These are phyloP conservation scores for Penicillium ochrochloron DNA, from an alignment of 495 filamentous ascomycete species.

Conservation along the genomic window DNA sequence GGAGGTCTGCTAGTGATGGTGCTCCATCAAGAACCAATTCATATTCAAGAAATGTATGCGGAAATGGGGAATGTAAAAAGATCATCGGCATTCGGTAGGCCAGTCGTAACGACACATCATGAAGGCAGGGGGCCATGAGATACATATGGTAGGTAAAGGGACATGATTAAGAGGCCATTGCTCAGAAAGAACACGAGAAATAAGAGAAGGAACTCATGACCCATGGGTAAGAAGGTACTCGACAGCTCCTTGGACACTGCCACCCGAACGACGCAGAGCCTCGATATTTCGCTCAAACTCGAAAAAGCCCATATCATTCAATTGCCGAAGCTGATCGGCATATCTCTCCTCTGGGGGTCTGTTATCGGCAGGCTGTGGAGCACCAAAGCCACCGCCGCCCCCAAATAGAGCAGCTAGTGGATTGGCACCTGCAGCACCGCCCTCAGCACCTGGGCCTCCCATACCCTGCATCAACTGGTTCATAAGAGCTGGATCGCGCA, in stretches of 20 bases:
- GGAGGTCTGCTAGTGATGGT: slow-evolving; percentile 13
- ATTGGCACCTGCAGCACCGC: slow-evolving; percentile 38
- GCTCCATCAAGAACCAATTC: slow-evolving; percentile 8
- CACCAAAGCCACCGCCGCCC: slow-evolving; percentile 47
- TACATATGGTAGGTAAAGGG: slow-evolving; percentile 23
- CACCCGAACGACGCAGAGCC: slow-evolving; percentile 85
- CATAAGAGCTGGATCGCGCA: slow-evolving; percentile 54
- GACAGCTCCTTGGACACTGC: slow-evolving; percentile 93
- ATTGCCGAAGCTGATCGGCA: slow-evolving; percentile 83
- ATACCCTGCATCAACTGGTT: slow-evolving; percentile 54
- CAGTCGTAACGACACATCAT: slow-evolving; percentile 22
- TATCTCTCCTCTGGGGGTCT: slow-evolving; percentile 94
- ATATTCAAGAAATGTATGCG: slow-evolving; percentile 17
- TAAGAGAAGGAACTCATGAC: slow-evolving; percentile 27
- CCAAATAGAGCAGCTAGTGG: slow-evolving; percentile 47
- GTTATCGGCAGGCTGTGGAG: slow-evolving; percentile 66
- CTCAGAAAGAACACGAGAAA: slow-evolving; percentile 11
- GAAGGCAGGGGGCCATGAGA: slow-evolving; percentile 20
- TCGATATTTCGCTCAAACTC: slow-evolving; percentile 94
- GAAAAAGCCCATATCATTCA: slow-evolving; percentile 99
- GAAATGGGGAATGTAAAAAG: slow-evolving; percentile 21
- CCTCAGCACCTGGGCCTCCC: slow-evolving; percentile 37
- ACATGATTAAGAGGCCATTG: slow-evolving; percentile 2
- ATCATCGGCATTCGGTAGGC: slow-evolving; percentile 23
- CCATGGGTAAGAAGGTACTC: slow-evolving; percentile 65